Evolutionary conservation across 177 flowering plant genomes (phyloP).

Genomic region (Vitis hybrid): DNA sequence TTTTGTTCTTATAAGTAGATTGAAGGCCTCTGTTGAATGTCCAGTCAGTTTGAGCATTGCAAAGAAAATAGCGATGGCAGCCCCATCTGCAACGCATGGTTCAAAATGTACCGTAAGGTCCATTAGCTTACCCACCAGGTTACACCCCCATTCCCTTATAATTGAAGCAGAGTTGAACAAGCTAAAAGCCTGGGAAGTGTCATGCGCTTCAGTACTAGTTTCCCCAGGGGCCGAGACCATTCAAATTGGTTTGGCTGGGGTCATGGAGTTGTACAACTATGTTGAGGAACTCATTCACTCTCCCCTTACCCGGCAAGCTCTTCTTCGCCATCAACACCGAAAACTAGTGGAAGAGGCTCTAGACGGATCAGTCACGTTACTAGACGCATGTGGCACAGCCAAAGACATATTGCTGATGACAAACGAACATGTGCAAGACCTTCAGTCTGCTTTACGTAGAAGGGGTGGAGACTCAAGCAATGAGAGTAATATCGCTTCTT

Average conservation of each 20-base stretch:
- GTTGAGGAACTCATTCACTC: conserved; percentile 22
- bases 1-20: not conserved
- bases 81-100: not conserved
- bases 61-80: conserved; percentile 12
- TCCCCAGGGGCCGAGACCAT: conserved; percentile 16
- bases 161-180: conserved; percentile 16
- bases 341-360: conserved; percentile 31
- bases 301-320: conserved; percentile 29
- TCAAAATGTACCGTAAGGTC: conserved; percentile 31
- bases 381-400: conserved; percentile 31
- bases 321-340: conserved; percentile 18
- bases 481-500: conserved; percentile 5
- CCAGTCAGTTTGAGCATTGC: not conserved
- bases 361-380: conserved; percentile 26
- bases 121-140: conserved; percentile 41
- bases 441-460: conserved; percentile 33
- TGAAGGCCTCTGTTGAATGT: not conserved
- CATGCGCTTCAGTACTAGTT: not conserved
- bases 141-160: conserved; percentile 14
- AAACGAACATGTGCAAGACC: conserved; percentile 25
- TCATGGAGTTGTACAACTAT: conserved; percentile 34
- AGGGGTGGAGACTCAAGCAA: conserved; percentile 15
- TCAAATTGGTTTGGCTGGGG: conserved; percentile 16
- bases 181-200: conserved; percentile 14
- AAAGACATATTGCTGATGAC: conserved; percentile 23